Conservation (phyloP, 1,139 yeast genomes). For the Kluyveromyces sp. region DNA sequence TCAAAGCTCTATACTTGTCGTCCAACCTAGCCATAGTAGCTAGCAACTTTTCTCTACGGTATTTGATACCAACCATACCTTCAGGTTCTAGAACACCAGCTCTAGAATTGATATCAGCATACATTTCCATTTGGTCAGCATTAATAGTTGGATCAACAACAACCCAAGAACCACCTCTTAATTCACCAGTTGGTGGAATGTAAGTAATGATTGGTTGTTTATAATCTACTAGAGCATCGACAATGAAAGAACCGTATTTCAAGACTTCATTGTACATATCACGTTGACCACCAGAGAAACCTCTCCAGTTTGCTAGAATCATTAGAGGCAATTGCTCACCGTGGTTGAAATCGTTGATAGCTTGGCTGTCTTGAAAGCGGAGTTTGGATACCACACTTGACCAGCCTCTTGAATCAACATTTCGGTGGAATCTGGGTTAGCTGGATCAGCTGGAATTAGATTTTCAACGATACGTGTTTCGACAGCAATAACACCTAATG, state of each 20-base stretch:
- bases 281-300: conserved; percentile 99
- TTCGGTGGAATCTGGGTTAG: conserved; percentile 92
- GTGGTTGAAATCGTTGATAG: conserved; percentile 90
- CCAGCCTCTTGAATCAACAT: conserved; percentile 89
- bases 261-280: conserved; percentile 98
- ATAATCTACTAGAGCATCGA: conserved; percentile 91
- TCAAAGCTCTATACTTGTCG: conserved; percentile 59
- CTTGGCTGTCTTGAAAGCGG: conserved; percentile 99
- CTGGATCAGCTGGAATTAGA: conserved; percentile 93
- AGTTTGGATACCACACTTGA: conserved; percentile 98
- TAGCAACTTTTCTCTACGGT: conserved; percentile 84
- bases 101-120: conserved; percentile 92
- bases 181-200: conserved; percentile 96
- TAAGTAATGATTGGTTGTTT: conserved; percentile 94
- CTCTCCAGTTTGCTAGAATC: conserved; percentile 99
- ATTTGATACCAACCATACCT: conserved; percentile 98
- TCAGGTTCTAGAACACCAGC: conserved; percentile 99
- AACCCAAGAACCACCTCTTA: conserved; percentile 99
- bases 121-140: conserved; percentile 98
- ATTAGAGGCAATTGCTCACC: conserved; percentile 97
- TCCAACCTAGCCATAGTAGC: conserved; percentile 89
- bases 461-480: conserved; percentile 88
- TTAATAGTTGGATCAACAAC: conserved; percentile 98
- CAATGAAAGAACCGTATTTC: conserved; percentile 93
- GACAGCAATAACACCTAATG: conserved; percentile 95